Evolutionary conservation across 129 eudicot genomes (phyloP).

Genomic region (Pseudognaphalium luteoalbum): DNA sequence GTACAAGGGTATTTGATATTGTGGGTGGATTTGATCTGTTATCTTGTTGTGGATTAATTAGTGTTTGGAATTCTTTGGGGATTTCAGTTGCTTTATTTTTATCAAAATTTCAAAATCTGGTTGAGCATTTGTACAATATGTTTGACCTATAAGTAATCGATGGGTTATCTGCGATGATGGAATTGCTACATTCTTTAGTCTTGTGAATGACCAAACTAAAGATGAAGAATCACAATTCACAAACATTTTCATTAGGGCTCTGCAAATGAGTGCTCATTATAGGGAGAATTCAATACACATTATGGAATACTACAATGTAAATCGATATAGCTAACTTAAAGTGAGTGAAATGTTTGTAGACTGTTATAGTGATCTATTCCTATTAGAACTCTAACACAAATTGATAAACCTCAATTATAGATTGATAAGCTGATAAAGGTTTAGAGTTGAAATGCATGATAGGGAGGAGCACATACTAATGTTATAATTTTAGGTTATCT

Average conservation of each 20-base stretch:
- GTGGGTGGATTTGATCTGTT: slow-evolving; percentile 17
- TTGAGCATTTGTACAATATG: too few species aligned
- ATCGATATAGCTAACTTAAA: not conserved
- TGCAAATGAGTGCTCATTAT: too few species aligned
- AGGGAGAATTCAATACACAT: too few species aligned
- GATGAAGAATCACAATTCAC: too few species aligned
- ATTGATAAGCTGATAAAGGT: not conserved
- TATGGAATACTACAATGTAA: too few species aligned
- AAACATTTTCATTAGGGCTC: too few species aligned
- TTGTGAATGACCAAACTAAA: too few species aligned
- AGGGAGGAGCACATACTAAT: not conserved
- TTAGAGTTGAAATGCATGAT: not conserved
- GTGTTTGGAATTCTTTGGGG: slow-evolving; percentile 4
- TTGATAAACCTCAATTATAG: not conserved
- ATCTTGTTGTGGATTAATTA: slow-evolving; percentile 1
- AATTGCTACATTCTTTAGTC: too few species aligned
- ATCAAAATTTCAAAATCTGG: too few species aligned
- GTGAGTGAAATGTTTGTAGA: not conserved
- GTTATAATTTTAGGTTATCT: not conserved
- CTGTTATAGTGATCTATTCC: not conserved
- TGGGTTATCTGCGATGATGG: too few species aligned
- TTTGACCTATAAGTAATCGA: not conserved
- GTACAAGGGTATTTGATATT: not conserved
- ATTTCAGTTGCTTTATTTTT: not conserved
- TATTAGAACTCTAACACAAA: not conserved